Base-by-base conservation (phyloP, 768 basidiomycete genomes). In the Mrakia gelida region DNA sequence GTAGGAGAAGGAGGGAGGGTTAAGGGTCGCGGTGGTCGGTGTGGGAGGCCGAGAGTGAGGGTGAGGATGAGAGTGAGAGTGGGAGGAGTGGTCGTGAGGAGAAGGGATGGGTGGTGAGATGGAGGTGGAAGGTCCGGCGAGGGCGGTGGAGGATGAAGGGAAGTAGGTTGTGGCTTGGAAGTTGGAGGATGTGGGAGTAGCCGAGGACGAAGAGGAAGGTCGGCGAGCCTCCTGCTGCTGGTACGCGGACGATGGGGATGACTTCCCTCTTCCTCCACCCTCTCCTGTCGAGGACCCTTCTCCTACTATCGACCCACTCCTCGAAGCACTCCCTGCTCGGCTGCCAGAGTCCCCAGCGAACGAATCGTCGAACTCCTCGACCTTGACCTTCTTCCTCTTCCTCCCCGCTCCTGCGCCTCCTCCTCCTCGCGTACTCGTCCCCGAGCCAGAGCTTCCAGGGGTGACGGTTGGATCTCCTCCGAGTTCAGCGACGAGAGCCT, bases 391-490 rank as follows among this genome's bases (percentile, higher is more conserved):
- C 67, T 30, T 59, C 16, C 59, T 52, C 49, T 77, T 77, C 38
- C 67, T 70, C 26, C 38, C 67, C 18, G 67, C 41, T n/a, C 32
- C 15, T 28, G 71, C 7, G 45, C 45, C 45, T 38, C 18, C 30
- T 28, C 41, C 45, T 45, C 5, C 72, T 38, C 34, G 49, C 28
- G 56, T 54, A 30, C 56, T 73, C 3, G 56, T 38, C 9, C 28
- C 72, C 7, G 72, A 52, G 13, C 10, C 26, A n/a, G 72, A 56
- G 18, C 38, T 65, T 43, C 54, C 65, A 45, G 73, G 72, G 23
- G 77, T 54, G 56, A 16, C 16, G 54, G 54, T 73, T 9, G 77
- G 65, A 43, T 78, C 73, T 34, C 73, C 73, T 41, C 77, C 77
- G 15, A 78, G 67, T 49, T 49, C 41, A 18, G 13, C 16, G 32